Evolutionary conservation across 31 red algal genomes (phyloP), one percentile per base, ranked within the genome.

Genomic region (Bonnemaisonia californica): DNA sequence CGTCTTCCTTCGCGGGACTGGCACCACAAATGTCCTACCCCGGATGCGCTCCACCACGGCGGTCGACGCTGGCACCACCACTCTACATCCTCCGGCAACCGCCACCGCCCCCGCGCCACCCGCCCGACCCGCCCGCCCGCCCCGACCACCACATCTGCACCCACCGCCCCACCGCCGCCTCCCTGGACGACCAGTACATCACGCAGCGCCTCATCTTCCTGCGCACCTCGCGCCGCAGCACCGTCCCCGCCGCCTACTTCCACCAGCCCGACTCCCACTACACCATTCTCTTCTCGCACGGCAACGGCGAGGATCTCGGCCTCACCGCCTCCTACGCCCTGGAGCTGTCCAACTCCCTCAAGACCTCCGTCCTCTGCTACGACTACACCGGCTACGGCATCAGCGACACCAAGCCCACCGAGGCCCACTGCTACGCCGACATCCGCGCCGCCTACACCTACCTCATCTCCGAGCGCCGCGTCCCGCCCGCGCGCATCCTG

Each of bases 291-390:
- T 83, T 92, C 61, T 57, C 68, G 30, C 60, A 88, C 24, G 89
- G 79, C 24, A 92, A 92, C 76, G 89, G 71, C 1, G 89, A 92
- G 65, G 89, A 92, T 58, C 71, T 92, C 7, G 89, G 82, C 48
- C 62, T 87, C 28, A 80, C 89, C 1, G 81, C 84, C 2, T 70
- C 70, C 32, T 86, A 86, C 75, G 77, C 79, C 19, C 63, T 60
- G 11, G 72, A 86, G 51, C 82, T 92, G 35, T 86, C 83, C 62
- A 78, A 82, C 54, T 48, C 81, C 58, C 78, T 86, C 71, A 82
- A 75, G 26, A 79, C 79, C 9, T 76, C 82, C 0, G 71, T 71
- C 23, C 47, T 92, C 21, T 71, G 71, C 68, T 86, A 79, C 71
- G 82, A 92, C 71, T 91, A 91, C 33, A 61, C 80, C 1, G 89